Evolutionary conservation across 176 grass and related monocot genomes (phyloP), one percentile per base, ranked within the genome.

Genomic region (Poa pratensis): DNA sequence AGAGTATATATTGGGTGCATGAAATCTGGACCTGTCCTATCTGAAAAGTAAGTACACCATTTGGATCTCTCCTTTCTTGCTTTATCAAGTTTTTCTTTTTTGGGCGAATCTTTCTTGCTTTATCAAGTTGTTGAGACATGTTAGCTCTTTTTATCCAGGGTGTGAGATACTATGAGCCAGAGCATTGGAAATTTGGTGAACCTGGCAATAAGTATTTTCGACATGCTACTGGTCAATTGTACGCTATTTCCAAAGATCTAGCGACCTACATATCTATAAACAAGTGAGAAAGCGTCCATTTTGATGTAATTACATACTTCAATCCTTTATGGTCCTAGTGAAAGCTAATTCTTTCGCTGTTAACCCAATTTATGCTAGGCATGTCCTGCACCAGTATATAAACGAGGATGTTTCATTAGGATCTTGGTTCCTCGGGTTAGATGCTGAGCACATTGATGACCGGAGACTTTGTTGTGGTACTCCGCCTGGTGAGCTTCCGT

Each of bases 1-100:
- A 88, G 93, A 69, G 91, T 98, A 69, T 98, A 98, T 81, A 98
- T 95, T 73, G 96, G 96, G 54, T 98, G 96, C 91, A 98, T 98
- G 96, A 98, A 95, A 78, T 98, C 91, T 75, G 96, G 96, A 49
- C 96, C 96, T 37, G 91, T 98, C 6, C 85, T 98, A 13, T 85
- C 89, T 89, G 85, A 87, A 76, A 98, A 98, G 96, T 98, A 93
- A 90, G 91, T 71, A 3, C 26, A 58, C 42, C 35, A 1, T n/a
- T 13, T 84, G 39, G 22, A 30, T 51, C 10, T 55, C 26, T 69
- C 19, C n/a, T 0, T 39, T 61, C 49, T 65, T 40, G n/a, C 51
- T 17, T 66, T 32, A 32, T 17, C 20, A 74, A 85, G 54, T 37
- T 75, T 49, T 35, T 87, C 9, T 42, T 37, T 37, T n/a, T n/a